Evolutionary conservation across 495 filamentous ascomycete genomes (phyloP), one percentile per base, ranked within the genome.

Genomic region (Aspergillus ostianus): DNA sequence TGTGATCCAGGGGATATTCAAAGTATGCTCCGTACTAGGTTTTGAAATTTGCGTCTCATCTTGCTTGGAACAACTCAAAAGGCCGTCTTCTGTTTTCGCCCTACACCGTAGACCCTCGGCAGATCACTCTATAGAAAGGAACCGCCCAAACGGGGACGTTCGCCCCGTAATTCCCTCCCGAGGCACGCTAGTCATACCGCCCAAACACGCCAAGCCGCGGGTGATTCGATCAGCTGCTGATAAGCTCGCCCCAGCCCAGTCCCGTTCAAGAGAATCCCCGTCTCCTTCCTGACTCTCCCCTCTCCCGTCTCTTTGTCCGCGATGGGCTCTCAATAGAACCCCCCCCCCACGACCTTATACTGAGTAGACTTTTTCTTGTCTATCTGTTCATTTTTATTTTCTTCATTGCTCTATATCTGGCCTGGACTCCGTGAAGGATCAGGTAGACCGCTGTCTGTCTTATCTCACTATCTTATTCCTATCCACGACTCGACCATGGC

Each of bases 401-500:
- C 21, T 46, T 56, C 17, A 21, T 21, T 27, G 30, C 41, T 36
- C 23, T 4, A 3, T 27, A n/a, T 53, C 27, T 0, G 17, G 4
- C 13, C 50, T 15, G 23, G 50, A 26, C 18, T 17, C 19, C 26
- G 7, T 17, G 18, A 23, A 52, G 18, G 23, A 30, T 6, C 27
- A 15, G 15, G 19, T 29, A 32, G 7, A 32, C 30, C 36, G 9
- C 17, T 27, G 12, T 20, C 19, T 20, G 2, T 48, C 36, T 41
- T 47, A 47, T 47, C 50, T 53, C 4, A 18, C 15, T n/a, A 13
- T 27, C 17, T 20, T 15, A 12, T 8, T 57, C 20, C 13, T 50
- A 29, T 30, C 17, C 15, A 29, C 48, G 30, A n/a, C 23, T 47
- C 57, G 41, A 57, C 56, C 54, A 87, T 87, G 84, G 79, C 73